A percentile compares a stretch with the other conserved stretches of the same genome.
Conservation (phyloP, 345 rosid genomes). For the Isatis tinctoria region DNA sequence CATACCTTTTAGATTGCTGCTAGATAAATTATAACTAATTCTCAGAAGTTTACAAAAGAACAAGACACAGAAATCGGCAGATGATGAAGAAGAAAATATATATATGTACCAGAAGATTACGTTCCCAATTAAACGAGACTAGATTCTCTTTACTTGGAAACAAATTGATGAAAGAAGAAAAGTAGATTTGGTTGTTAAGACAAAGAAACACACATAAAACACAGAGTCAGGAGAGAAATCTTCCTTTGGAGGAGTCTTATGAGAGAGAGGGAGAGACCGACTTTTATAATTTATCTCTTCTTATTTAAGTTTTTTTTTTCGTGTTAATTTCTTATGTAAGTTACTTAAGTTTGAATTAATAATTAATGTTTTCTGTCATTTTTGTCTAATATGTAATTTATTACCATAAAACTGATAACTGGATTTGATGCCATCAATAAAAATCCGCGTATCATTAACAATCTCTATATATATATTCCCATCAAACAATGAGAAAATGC, state of each 20-base stretch:
- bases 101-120: neutral
- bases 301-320: neutral
- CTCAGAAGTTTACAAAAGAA: neutral
- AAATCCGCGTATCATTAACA: neutral
- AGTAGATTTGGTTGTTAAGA: constrained; percentile 19
- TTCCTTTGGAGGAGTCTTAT: constrained; percentile 11
- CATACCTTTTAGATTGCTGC: constrained; percentile 24
- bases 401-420: neutral
- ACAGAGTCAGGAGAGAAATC: constrained; percentile 12
- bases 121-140: neutral
- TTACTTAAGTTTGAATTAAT: constrained; percentile 4
- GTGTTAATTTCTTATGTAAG: neutral
- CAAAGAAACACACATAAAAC: constrained; percentile 1
- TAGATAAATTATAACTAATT: neutral
- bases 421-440: constrained; percentile 7
- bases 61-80: neutral
- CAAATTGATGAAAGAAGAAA: constrained; percentile 30
- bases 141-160: neutral
- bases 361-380: neutral
- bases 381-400: neutral
- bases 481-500: neutral
- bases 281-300: neutral
- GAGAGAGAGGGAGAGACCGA: neutral
- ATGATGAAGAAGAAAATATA: neutral
- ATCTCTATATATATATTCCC: neutral